Evolutionary conservation across 805 yeast species (phyloP).

Genomic region (Cyberlindnera lachancei): DNA sequence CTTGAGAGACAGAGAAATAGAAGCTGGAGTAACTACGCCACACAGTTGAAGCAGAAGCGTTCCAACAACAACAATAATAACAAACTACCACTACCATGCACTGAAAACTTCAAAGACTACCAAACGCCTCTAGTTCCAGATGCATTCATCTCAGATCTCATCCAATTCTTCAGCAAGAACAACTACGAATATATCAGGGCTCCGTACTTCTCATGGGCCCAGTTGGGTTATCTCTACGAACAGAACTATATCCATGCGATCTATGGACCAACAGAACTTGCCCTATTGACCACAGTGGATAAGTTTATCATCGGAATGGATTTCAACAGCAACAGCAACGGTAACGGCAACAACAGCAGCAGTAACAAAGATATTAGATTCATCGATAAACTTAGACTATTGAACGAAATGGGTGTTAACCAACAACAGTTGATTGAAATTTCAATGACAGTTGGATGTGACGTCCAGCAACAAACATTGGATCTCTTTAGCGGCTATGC

Average conservation of each 20-base stretch:
- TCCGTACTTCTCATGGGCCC: constrained; percentile 77
- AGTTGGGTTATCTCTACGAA: constrained; percentile 63
- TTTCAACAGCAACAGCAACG: too few relatives aligned
- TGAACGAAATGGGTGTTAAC: constrained; percentile 53
- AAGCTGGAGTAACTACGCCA: constrained; percentile 34
- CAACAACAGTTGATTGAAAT: constrained; percentile 68
- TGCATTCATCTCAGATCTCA: constrained; percentile 47
- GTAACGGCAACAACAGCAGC: too few relatives aligned
- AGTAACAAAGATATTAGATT: constrained; percentile 58
- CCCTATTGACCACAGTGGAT: constrained; percentile 55
- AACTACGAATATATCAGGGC: constrained; percentile 65
- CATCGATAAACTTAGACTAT: constrained; percentile 49
- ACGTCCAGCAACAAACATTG: constrained; percentile 59
- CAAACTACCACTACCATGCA: constrained; percentile 23
- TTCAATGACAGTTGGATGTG: constrained; percentile 72
- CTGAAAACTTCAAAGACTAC: constrained; percentile 45
- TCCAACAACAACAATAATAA: background rate
- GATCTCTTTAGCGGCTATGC: constrained; percentile 33
- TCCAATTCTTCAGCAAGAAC: constrained; percentile 46
- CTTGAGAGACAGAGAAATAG: constrained; percentile 34
- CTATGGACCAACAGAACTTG: constrained; percentile 77
- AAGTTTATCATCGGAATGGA: constrained; percentile 70
- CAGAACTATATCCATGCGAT: constrained; percentile 59
- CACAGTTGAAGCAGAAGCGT: constrained; percentile 14
- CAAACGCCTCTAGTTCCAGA: constrained; percentile 38